phyloP scores from a whole-genome alignment of 1,139 yeast genomes.

The Kazachstania sp. region DNA sequence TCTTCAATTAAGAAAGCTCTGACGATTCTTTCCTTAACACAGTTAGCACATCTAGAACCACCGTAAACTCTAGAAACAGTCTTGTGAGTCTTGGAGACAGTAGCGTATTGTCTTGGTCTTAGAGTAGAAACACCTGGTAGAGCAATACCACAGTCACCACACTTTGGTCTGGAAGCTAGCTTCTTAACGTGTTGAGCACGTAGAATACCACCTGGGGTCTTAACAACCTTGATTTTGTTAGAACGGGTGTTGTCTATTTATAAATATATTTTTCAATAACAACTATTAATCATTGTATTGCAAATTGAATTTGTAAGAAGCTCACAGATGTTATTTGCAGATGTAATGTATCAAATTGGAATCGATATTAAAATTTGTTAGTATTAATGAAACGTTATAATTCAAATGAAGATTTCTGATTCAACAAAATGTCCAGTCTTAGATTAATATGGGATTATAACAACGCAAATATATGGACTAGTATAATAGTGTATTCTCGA shows the following conservation, averaged over 20 bases:
- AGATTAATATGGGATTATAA: too few species aligned
- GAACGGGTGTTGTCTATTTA: constrained; percentile 90
- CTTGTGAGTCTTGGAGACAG: constrained; percentile 91
- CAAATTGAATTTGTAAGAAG: too few species aligned
- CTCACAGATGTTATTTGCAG: constrained; percentile 31
- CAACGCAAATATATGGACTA: too few species aligned
- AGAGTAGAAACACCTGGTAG: constrained; percentile 88
- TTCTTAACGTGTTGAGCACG: constrained; percentile 97
- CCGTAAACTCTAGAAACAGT: constrained; percentile 99
- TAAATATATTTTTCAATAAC: constrained; percentile 1
- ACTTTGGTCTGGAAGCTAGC: constrained; percentile 90
- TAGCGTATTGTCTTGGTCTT: constrained; percentile 97
- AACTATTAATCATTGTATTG: not conserved
- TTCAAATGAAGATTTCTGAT: too few species aligned
- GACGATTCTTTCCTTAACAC: constrained; percentile 97
- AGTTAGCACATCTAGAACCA: constrained; percentile 97
- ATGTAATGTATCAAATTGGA: constrained; percentile 9
- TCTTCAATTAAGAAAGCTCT: constrained; percentile 99
- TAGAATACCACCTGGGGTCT: constrained; percentile 99
- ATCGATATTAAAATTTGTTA: not conserved
- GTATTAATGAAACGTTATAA: too few species aligned
- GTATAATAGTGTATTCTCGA: too few species aligned
- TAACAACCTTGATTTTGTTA: constrained; percentile 97
- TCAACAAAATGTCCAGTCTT: too few species aligned
- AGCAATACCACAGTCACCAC: constrained; percentile 96